These are phyloP conservation scores for Kazachstania martiniae DNA, from an alignment of 805 yeast species.

Conservation along the genomic window DNA sequence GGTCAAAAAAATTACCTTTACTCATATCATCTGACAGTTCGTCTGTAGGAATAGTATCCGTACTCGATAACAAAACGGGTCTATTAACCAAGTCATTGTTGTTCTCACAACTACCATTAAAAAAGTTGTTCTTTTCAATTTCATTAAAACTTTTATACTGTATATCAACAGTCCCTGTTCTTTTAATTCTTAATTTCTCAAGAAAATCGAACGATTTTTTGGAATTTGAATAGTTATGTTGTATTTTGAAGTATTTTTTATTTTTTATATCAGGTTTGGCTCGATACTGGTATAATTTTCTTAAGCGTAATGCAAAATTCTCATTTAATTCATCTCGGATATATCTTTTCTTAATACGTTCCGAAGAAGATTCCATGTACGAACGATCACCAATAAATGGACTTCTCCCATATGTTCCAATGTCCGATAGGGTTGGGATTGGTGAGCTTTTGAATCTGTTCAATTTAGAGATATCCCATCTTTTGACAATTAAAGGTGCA, in stretches of 20 bases:
- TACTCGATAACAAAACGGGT: not conserved
- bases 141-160: constrained; percentile 8
- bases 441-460: constrained; percentile 23
- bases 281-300: constrained; percentile 13
- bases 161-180: constrained; percentile 2
- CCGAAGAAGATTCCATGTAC: constrained; percentile 11
- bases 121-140: not conserved
- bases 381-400: constrained; percentile 54
- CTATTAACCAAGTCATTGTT: not conserved
- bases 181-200: constrained; percentile 3
- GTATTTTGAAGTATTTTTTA: not conserved
- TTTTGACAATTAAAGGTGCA: constrained; percentile 69
- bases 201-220: not conserved
- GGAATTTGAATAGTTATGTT: constrained; percentile 3
- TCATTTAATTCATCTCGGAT: constrained; percentile 15
- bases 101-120: not conserved
- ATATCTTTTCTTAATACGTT: constrained; percentile 16
- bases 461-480: constrained; percentile 43
- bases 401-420: constrained; percentile 50
- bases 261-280: constrained; percentile 11
- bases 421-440: constrained; percentile 17
- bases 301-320: constrained; percentile 17
- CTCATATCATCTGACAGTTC: not conserved
- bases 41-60: constrained; percentile 1
- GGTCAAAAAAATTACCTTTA: too few species aligned